Evolutionary conservation across 176 grass and related monocot genomes (phyloP).

Genomic region (Carex littledalei): DNA sequence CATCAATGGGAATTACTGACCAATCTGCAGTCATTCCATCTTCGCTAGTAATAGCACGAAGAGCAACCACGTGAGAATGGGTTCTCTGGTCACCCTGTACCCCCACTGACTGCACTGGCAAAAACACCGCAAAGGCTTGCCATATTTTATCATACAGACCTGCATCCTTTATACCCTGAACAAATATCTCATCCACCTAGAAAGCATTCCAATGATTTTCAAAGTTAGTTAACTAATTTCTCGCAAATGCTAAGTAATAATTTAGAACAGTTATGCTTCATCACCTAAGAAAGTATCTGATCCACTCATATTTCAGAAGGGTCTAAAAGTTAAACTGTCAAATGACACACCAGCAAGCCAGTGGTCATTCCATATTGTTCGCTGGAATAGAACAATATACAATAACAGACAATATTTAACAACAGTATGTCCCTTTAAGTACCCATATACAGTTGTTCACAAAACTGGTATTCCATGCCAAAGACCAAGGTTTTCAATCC

Average conservation of each 20-base stretch:
- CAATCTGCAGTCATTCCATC: slow-evolving; percentile 99
- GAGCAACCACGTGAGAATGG: slow-evolving; percentile 61
- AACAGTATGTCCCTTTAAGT: neutral
- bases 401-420: neutral
- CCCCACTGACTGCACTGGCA: slow-evolving; percentile 68
- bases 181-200: slow-evolving; percentile 88
- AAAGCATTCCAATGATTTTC: neutral
- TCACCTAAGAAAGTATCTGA: neutral
- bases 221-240: neutral
- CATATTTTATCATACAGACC: slow-evolving; percentile 78
- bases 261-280: neutral
- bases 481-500: neutral
- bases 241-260: neutral
- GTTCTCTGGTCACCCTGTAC: slow-evolving; percentile 90
- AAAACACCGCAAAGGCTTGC: slow-evolving; percentile 87
- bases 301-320: neutral
- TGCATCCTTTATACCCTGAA: slow-evolving; percentile 84
- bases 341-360: neutral
- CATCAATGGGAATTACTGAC: slow-evolving; percentile 25
- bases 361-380: neutral
- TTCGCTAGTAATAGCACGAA: slow-evolving; percentile 83
- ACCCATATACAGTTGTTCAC: neutral
- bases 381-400: neutral
- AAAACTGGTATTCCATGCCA: neutral
- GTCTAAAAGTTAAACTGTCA: neutral